These are phyloP conservation scores for Geotrichum macrosporum DNA, from an alignment of 1,139 yeast genomes.

Conservation along the genomic window DNA sequence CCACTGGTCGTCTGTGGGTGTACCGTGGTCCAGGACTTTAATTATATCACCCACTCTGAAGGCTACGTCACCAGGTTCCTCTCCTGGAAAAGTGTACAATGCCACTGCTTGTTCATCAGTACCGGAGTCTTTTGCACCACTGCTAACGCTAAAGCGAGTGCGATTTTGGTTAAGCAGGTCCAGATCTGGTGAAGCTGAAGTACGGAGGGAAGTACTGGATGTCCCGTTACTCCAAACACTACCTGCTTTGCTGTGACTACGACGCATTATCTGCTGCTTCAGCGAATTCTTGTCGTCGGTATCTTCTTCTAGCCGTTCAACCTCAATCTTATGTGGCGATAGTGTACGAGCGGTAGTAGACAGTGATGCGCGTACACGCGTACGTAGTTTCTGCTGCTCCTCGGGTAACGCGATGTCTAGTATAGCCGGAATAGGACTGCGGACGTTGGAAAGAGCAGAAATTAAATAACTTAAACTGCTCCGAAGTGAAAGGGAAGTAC, in stretches of 20 bases:
- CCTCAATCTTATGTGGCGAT: constrained; percentile 1
- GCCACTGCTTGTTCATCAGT: constrained; percentile 36
- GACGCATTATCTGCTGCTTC: background rate
- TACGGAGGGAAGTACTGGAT: constrained; percentile 9
- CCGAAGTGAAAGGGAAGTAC: background rate
- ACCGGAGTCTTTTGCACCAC: constrained; percentile 17
- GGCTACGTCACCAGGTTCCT: constrained; percentile 48
- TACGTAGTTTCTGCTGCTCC: constrained; percentile 11
- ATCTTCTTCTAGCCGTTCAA: background rate
- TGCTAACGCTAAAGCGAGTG: constrained; percentile 1
- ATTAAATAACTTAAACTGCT: no score
- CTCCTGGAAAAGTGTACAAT: constrained; percentile 37
- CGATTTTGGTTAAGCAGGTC: background rate
- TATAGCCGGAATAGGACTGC: constrained; percentile 19
- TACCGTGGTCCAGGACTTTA: constrained; percentile 42
- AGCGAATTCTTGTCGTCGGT: background rate
- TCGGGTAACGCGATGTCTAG: constrained; percentile 1
- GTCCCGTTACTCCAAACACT: constrained; percentile 6
- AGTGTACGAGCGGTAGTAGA: constrained; percentile 21
- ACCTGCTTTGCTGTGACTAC: background rate
- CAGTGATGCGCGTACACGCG: constrained; percentile 22
- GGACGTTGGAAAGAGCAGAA: constrained; percentile 5
- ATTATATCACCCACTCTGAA: constrained; percentile 50
- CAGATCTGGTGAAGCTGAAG: constrained; percentile 13
- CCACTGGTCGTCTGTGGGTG: constrained; percentile 47